phyloP scores from a whole-genome alignment of 2,329 filamentous ascomycete species.

The Aspergillus fumigatus region DNA sequence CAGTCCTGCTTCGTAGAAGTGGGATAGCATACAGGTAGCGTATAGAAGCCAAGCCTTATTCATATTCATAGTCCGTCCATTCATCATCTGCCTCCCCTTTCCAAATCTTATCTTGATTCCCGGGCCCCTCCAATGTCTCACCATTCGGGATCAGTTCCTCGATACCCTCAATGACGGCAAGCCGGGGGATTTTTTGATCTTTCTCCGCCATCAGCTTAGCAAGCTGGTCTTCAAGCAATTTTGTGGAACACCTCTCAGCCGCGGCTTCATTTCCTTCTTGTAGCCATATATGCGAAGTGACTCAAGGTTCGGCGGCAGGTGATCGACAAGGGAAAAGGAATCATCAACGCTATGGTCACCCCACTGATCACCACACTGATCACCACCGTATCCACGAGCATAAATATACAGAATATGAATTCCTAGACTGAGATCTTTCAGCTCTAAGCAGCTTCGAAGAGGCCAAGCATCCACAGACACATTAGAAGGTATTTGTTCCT shows the following conservation, averaged over 20 bases:
- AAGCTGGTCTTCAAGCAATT: background rate
- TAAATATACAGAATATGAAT: slow-evolving; percentile 1
- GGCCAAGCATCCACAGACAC: background rate
- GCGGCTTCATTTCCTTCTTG: background rate
- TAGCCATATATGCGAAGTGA: slow-evolving; percentile 1
- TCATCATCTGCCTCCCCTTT: background rate
- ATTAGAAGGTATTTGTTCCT: background rate
- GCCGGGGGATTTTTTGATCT: background rate
- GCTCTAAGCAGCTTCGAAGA: background rate
- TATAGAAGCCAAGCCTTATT: background rate
- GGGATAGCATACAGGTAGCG: too few relatives aligned
- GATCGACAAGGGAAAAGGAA: background rate
- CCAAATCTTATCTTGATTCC: background rate
- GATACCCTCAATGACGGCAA: background rate
- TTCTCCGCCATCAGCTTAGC: background rate
- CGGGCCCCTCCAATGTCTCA: background rate
- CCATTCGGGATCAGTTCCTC: background rate
- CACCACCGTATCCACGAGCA: background rate
- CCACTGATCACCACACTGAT: background rate
- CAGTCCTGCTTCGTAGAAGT: too few relatives aligned
- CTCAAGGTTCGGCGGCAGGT: background rate
- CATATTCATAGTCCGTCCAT: background rate
- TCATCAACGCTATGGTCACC: background rate
- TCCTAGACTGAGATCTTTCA: background rate
- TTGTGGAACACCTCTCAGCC: background rate